Evolutionary conservation across 2,329 filamentous ascomycete genomes (phyloP).

Genomic region (Fusarium brevicatenulatum): DNA sequence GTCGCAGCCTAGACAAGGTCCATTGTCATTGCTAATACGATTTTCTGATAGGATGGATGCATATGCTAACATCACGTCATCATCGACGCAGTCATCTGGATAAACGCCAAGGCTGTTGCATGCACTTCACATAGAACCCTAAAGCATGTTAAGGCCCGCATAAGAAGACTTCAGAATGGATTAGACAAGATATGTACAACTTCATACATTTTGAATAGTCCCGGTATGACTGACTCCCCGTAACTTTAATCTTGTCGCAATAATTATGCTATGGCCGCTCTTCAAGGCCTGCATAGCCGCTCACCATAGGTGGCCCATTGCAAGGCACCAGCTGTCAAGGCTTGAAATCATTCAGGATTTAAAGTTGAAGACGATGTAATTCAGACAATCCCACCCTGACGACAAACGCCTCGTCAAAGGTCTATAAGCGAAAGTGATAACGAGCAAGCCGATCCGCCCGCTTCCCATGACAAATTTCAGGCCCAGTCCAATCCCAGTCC

Average conservation of each 20-base stretch:
- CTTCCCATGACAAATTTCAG: conserved; percentile 28
- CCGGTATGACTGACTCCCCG: background rate
- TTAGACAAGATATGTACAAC: background rate
- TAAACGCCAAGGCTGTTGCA: background rate
- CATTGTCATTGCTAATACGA: background rate
- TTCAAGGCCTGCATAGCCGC: background rate
- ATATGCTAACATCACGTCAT: background rate
- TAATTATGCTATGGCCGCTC: background rate
- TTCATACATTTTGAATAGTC: background rate
- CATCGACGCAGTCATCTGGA: background rate
- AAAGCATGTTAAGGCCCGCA: background rate
- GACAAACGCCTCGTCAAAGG: conserved; percentile 2
- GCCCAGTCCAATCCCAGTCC: conserved; percentile 28
- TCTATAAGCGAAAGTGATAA: conserved; percentile 43
- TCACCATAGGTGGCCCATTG: background rate
- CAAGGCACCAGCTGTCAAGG: background rate
- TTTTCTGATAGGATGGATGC: background rate
- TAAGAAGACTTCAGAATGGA: background rate
- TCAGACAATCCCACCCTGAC: background rate
- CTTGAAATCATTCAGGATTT: background rate
- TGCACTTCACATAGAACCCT: background rate
- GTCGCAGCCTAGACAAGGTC: background rate
- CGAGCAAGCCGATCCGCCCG: conserved; percentile 22
- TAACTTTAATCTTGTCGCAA: background rate
- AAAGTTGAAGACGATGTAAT: conserved; percentile 4